Conservation (phyloP, 495 filamentous ascomycete species). For the Aspergillus hancockii region DNA sequence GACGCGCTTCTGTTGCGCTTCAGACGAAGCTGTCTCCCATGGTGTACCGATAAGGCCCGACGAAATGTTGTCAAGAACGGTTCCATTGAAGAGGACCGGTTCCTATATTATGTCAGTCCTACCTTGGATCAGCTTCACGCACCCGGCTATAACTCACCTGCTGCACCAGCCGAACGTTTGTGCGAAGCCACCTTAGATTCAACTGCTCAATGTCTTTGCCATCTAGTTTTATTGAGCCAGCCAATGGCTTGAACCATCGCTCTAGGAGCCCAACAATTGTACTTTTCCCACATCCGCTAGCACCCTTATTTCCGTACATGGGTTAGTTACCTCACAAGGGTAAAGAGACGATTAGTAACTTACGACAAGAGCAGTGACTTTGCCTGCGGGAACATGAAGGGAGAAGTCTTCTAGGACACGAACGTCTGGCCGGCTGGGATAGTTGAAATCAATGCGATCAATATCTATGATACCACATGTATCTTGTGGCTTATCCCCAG, state of each 20-base stretch:
- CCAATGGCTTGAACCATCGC: conserved; percentile 78
- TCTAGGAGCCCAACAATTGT: conserved; percentile 87
- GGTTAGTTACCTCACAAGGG: conserved; percentile 15
- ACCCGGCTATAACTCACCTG: conserved; percentile 11
- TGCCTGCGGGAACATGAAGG: conserved; percentile 42
- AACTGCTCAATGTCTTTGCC: conserved; percentile 67
- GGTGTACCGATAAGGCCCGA: conserved; percentile 71
- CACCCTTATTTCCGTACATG: conserved; percentile 39
- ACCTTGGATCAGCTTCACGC: neutral
- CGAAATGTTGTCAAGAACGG: conserved; percentile 76
- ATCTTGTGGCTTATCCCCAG: conserved; percentile 20
- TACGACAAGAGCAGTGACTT: conserved; percentile 50
- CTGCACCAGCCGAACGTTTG: conserved; percentile 74
- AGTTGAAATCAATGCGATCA: conserved; percentile 50
- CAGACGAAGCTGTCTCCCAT: conserved; percentile 52
- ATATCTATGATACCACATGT: conserved; percentile 37
- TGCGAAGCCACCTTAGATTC: conserved; percentile 80
- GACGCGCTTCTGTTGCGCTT: conserved; percentile 45
- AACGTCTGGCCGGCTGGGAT: conserved; percentile 54
- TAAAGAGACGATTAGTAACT: conserved; percentile 12
- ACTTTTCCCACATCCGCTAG: conserved; percentile 78
- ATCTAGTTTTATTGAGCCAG: conserved; percentile 71
- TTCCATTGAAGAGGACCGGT: conserved; percentile 62
- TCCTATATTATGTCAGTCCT: conserved; percentile 11
- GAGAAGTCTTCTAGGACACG: conserved; percentile 50